phyloP scores from a whole-genome alignment of 2,329 filamentous ascomycete genomes.

The Fusarium miscanthi region DNA sequence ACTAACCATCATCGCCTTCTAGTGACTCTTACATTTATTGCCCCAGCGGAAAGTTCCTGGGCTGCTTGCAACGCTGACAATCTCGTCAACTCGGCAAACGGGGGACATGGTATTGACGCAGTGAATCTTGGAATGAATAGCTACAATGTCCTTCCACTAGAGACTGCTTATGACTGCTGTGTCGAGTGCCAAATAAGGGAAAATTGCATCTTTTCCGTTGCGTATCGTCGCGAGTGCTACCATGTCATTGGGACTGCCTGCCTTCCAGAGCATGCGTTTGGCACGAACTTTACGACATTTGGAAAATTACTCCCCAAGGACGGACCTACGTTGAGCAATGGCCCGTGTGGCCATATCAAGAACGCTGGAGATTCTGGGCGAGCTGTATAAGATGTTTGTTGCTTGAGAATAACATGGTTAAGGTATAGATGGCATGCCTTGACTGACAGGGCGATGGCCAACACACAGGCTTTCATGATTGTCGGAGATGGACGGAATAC shows the following conservation, averaged over 20 bases:
- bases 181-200: background rate
- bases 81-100: background rate
- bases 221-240: background rate
- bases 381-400: background rate
- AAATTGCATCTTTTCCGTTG: background rate
- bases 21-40: background rate
- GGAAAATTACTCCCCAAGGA: background rate
- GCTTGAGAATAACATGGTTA: no score
- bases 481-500: rapidly evolving
- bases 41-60: background rate
- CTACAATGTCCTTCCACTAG: background rate
- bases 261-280: background rate
- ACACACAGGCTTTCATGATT: background rate
- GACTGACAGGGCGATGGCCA: rapidly evolving
- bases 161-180: background rate
- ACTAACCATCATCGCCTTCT: background rate
- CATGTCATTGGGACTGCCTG: background rate
- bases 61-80: background rate
- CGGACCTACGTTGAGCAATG: background rate
- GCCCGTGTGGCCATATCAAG: background rate
- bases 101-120: background rate
- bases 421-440: background rate
- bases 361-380: background rate
- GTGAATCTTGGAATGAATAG: background rate
- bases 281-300: background rate